Evolutionary conservation across 768 basidiomycete genomes (phyloP).

Genomic region (Lactarius psammicola): DNA sequence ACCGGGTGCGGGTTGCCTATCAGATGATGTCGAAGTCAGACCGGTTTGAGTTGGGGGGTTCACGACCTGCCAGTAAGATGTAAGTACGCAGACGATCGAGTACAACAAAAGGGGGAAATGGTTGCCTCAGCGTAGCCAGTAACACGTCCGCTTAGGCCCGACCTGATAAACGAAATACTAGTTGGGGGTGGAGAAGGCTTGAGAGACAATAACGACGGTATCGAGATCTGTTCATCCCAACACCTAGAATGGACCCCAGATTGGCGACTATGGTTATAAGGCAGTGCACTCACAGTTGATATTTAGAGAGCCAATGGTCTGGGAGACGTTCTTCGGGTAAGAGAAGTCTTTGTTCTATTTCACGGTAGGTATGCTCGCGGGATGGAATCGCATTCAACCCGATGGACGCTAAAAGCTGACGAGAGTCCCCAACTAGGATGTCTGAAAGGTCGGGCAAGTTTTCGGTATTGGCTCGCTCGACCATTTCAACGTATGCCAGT

Average conservation of each 20-base stretch:
- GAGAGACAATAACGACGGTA: slow-evolving; percentile 61
- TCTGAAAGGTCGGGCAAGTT: not conserved
- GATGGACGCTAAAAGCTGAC: slow-evolving; percentile 50
- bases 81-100: not conserved
- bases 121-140: slow-evolving; percentile 79
- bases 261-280: slow-evolving; percentile 17
- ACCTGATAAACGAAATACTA: slow-evolving; percentile 65
- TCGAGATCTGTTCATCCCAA: slow-evolving; percentile 62
- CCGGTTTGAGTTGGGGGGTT: slow-evolving; percentile 61
- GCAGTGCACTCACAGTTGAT: slow-evolving; percentile 68
- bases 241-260: slow-evolving; percentile 46
- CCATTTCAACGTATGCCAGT: slow-evolving; percentile 7
- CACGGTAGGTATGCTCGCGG: slow-evolving; percentile 55
- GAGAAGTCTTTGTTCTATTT: slow-evolving; percentile 75
- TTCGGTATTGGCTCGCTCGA: slow-evolving; percentile 2
- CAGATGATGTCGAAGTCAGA: slow-evolving; percentile 79
- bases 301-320: slow-evolving; percentile 69
- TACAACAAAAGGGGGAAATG: not conserved
- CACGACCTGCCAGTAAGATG: slow-evolving; percentile 44
- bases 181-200: slow-evolving; percentile 76
- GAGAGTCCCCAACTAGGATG: slow-evolving; percentile 37
- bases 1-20: slow-evolving; percentile 76
- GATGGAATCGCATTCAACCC: slow-evolving; percentile 58
- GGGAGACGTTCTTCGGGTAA: slow-evolving; percentile 66
- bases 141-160: slow-evolving; percentile 77